Evolutionary conservation across 164 flowering plant species (phyloP).

Genomic region (Piper betle): DNA sequence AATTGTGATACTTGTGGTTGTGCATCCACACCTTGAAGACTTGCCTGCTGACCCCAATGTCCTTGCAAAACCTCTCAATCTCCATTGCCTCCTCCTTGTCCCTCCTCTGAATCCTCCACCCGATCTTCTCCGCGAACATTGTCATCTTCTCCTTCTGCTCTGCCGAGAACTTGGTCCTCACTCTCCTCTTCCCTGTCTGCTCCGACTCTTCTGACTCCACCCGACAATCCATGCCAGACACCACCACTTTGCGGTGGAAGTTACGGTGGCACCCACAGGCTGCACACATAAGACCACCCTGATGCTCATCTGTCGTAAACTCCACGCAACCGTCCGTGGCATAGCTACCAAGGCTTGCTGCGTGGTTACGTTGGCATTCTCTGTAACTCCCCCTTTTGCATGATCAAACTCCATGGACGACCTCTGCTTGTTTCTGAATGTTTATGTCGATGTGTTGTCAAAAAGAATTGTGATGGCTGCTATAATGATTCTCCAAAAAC

Average conservation of each 20-base stretch:
- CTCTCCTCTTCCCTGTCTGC: conserved; percentile 11
- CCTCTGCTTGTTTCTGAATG: neutral
- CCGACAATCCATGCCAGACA: neutral
- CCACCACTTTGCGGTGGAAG: conserved; percentile 12
- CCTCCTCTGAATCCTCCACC: conserved; percentile 16
- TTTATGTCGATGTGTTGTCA: neutral
- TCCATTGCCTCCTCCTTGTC: conserved; percentile 10
- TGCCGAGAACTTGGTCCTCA: conserved; percentile 15
- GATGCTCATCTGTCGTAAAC: conserved; percentile 7
- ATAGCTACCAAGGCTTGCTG: conserved; percentile 19
- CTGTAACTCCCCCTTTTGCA: conserved; percentile 6
- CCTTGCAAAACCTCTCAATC: conserved; percentile 15
- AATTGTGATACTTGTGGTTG: conserved; percentile 13
- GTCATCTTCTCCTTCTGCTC: conserved; percentile 24
- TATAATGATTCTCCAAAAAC: neutral
- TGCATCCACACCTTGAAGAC: conserved; percentile 27
- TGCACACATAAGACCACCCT: conserved; percentile 13
- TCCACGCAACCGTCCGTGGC: conserved; percentile 25
- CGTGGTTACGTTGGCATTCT: conserved; percentile 18
- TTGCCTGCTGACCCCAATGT: conserved; percentile 16
- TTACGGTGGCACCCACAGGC: conserved; percentile 29
- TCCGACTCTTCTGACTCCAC: conserved; percentile 6
- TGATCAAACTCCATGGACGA: neutral
- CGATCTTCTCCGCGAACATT: conserved; percentile 17
- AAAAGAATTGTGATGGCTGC: neutral